phyloP scores from a whole-genome alignment of 2,329 filamentous ascomycete species.

The Fusarium metavorans region DNA sequence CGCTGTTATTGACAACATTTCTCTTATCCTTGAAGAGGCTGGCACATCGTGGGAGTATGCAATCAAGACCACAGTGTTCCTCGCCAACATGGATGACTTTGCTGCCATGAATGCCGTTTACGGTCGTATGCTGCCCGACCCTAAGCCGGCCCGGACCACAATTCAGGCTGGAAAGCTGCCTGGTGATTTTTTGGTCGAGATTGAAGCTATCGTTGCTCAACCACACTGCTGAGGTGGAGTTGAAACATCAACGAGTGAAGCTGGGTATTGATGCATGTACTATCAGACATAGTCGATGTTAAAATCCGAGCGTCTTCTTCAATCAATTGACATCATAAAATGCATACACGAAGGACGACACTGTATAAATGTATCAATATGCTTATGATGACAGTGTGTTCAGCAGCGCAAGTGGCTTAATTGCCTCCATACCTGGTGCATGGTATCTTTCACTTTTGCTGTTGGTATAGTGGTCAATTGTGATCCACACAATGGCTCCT shows the following conservation, averaged over 20 bases:
- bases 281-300: neutral
- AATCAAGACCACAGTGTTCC: slow-evolving; percentile 34
- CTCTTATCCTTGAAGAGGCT: slow-evolving; percentile 31
- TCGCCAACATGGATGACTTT: slow-evolving; percentile 38
- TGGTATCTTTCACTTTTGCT: too few species aligned
- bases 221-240: neutral
- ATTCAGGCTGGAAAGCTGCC: neutral
- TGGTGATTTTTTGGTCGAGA: neutral
- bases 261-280: too few species aligned
- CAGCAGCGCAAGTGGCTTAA: too few species aligned
- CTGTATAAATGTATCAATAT: too few species aligned
- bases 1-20: slow-evolving; percentile 18
- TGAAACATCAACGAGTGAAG: neutral
- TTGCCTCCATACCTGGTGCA: too few species aligned
- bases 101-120: slow-evolving; percentile 37
- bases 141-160: neutral
- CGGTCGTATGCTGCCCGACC: slow-evolving; percentile 24
- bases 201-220: neutral
- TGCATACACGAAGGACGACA: neutral
- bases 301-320: neutral
- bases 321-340: neutral
- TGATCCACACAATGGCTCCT: too few species aligned
- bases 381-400: too few species aligned
- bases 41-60: slow-evolving; percentile 36
- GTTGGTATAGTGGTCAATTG: too few species aligned